A percentile compares a stretch with the other conserved stretches of the same genome.
Conservation (phyloP, 148 eudicot species). For the Cornus florida region DNA sequence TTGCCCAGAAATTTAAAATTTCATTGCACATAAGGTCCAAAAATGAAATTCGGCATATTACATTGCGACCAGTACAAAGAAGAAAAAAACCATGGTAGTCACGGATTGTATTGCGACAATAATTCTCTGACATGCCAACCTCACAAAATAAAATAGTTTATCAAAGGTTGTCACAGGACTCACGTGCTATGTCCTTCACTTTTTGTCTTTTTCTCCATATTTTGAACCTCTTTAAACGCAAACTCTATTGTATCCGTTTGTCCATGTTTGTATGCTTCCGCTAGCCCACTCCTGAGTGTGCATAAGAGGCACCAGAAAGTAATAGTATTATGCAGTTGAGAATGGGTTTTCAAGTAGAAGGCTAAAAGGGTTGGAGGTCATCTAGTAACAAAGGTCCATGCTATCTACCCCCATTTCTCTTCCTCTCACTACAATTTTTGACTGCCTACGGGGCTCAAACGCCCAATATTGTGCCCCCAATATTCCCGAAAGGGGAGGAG, state of each 20-base stretch:
- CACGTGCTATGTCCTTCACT: constrained; percentile 5
- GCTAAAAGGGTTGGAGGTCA: not conserved
- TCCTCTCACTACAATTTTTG: too few relatives aligned
- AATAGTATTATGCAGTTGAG: too few relatives aligned
- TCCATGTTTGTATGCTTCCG: not conserved
- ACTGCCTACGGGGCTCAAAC: too few relatives aligned
- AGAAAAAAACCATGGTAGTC: not conserved
- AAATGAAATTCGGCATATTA: too few relatives aligned
- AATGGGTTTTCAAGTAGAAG: not conserved
- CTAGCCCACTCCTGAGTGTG: too few relatives aligned
- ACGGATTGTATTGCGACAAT: not conserved
- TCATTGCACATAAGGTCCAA: too few relatives aligned
- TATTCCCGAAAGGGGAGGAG: too few relatives aligned
- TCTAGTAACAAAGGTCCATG: too few relatives aligned
- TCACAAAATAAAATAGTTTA: constrained; percentile 1
- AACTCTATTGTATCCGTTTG: not conserved
- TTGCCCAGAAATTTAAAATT: too few relatives aligned
- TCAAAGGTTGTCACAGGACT: not conserved
- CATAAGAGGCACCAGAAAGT: too few relatives aligned
- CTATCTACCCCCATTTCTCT: too few relatives aligned
- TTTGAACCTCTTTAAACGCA: not conserved
- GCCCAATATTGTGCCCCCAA: too few relatives aligned
- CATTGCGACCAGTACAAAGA: not conserved
- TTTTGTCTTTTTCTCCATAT: not conserved
- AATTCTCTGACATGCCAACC: constrained; percentile 26